Base-by-base conservation (phyloP, 768 basidiomycete genomes). In the Sporobolomyces roseus region DNA sequence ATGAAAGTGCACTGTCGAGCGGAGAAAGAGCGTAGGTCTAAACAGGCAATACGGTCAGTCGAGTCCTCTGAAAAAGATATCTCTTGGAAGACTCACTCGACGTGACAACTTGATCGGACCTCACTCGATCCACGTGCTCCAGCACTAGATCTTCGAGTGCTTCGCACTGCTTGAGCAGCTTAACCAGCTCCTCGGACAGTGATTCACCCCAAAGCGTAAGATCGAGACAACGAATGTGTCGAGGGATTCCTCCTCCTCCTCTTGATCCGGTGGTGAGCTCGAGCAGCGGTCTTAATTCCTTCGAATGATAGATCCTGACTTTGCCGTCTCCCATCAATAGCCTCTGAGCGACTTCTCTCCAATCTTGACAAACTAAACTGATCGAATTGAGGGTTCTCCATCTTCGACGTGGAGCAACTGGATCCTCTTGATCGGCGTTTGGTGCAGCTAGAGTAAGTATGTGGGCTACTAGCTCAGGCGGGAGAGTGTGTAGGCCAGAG, bases 1-100 rank as follows among this genome's bases (percentile, higher is more conserved):
- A 66, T 59, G 52, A 66, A 53, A 33, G 59, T 55, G 59, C 65
- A 61, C 23, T 66, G 65, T 0, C 65, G 51, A 14, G 53, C 32
- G 10, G 60, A 61, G n/a, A 66, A 46, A 0, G 59, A 25, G 6
- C 35, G 1, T 19, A 66, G 45, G 51, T 48, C 65, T 66, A 43
- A 10, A 9, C 50, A 8, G 35, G 32, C 33, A 14, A 33, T 17
- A 30, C 19, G 9, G 27, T 21, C 27, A 53, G 52, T 6, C 4
- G 30, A 27, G 43, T 16, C 3, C 12, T 5, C 29, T 13, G 2
- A 4, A 45, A 25, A 12, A 3, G 25, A 4, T 30, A 14, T 4
- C 23, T 16, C 17, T 27, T 25, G 36, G 10, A 41, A 27, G 54
- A 29, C 56, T 46, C 16, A 59, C 56, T 59, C 12, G 56, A 43